A percentile compares a stretch with the other conserved stretches of the same genome.
Conservation (phyloP, 495 filamentous ascomycete species). For the Penicillium flavigenum region DNA sequence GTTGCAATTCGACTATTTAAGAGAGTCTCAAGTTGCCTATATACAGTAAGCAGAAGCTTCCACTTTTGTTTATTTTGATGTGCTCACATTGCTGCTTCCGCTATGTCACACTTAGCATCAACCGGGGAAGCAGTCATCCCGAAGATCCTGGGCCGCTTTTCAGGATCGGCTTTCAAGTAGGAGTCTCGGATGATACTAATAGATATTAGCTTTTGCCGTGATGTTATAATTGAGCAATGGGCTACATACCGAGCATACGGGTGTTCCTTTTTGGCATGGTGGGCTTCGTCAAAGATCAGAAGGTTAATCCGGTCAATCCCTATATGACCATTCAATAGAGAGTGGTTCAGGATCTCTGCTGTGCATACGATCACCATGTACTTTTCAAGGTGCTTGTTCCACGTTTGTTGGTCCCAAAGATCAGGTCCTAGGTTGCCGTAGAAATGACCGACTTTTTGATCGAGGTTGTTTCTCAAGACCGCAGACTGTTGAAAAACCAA, state of each 20-base stretch:
- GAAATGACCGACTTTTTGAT: slow-evolving; percentile 74
- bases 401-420: slow-evolving; percentile 63
- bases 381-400: slow-evolving; percentile 63
- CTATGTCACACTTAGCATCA: slow-evolving; percentile 73
- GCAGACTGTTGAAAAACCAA: slow-evolving; percentile 88
- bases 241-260: slow-evolving; percentile 67
- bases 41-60: slow-evolving; percentile 12
- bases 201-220: slow-evolving; percentile 14
- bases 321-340: slow-evolving; percentile 78
- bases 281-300: slow-evolving; percentile 93
- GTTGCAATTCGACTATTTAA: slow-evolving; percentile 84
- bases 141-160: slow-evolving; percentile 73
- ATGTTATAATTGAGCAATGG: not conserved
- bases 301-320: slow-evolving; percentile 84
- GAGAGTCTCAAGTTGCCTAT: slow-evolving; percentile 69
- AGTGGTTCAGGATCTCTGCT: slow-evolving; percentile 77
- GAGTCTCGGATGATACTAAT: slow-evolving; percentile 80
- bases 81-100: slow-evolving; percentile 61
- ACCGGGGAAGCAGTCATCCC: slow-evolving; percentile 98
- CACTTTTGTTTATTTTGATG: not conserved
- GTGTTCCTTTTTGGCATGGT: slow-evolving; percentile 95
- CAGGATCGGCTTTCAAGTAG: slow-evolving; percentile 54
- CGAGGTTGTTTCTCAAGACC: slow-evolving; percentile 79
- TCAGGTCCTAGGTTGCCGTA: slow-evolving; percentile 73
- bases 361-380: slow-evolving; percentile 94